Base-by-base conservation (phyloP, 2,329 filamentous ascomycete genomes). In the Aspergillus glaucus region DNA sequence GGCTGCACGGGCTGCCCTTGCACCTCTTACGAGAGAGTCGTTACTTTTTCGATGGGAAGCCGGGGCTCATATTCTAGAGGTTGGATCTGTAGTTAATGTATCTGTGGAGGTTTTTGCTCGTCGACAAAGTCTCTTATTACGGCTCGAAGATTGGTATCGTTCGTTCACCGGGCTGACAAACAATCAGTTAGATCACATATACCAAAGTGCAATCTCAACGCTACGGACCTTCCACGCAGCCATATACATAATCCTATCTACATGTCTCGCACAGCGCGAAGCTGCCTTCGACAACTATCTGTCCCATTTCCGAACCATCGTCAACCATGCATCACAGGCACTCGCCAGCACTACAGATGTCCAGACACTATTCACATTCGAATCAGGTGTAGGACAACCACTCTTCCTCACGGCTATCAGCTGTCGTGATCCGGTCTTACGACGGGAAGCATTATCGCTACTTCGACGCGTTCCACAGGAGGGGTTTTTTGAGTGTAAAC, bases 391-490 rank as follows among this genome's bases (percentile, higher is more conserved):
- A 14, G 62, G 55, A 1, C 39, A 62, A 8, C 63, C 63, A 2
- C 55, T 68, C 2, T 69, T 57, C 54, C 62, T 67, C 22, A 63
- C 61, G 1, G 57, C 56, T 22, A 50, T 66, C 1, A 56, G 60
- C 43, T 69, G 66, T 41, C 62, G 65, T 7, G 59, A 68, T n/a
- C 65, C 63, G 1, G 41, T 12, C 3, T 53, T 59, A 10, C 62
- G 66, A 34, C 63, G 66, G 2, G 41, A 48, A 2, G 64, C 66
- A 19, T 32, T 69, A 1, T 49, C 51, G 12, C 49, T 68, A 14
- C 50, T 68, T 0, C 53, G 50, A 1, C 51, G 45, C 44, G 55
- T 57, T 3, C 62, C 60, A 6, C 53, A 45, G 1, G 59, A 67
- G 40, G 66, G 66, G 0, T 57, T 67, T 17, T 57, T 59, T 22